Conservation (phyloP, 116 monocot genomes). For the Iris pallida region DNA sequence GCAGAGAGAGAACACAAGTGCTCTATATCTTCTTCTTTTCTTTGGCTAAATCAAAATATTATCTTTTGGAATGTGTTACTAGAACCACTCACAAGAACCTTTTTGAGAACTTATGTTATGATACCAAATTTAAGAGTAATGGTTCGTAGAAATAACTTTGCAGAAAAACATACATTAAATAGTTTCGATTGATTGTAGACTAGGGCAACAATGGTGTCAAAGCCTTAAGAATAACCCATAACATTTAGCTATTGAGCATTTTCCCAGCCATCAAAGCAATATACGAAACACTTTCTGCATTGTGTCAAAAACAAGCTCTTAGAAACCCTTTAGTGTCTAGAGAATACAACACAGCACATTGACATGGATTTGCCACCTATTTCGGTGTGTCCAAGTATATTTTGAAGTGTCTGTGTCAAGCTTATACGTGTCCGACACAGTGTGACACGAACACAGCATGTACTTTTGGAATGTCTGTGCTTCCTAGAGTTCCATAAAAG, state of each 20-base stretch:
- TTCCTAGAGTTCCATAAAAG: too few species aligned
- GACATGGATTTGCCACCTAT: neutral
- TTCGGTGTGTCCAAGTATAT: neutral
- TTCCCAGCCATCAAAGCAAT: neutral
- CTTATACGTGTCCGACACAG: too few species aligned
- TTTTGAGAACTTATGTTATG: neutral
- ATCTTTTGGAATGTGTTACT: neutral
- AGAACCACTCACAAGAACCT: neutral
- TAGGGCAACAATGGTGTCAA: neutral
- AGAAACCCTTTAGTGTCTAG: neutral
- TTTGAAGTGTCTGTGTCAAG: neutral
- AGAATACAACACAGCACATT: neutral
- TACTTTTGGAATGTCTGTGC: too few species aligned
- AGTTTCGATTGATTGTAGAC: constrained; percentile 1
- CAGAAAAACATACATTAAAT: neutral
- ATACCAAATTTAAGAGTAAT: neutral
- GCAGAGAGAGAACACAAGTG: neutral
- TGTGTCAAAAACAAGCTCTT: neutral
- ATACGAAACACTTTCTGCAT: neutral
- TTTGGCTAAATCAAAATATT: neutral
- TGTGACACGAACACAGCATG: too few species aligned
- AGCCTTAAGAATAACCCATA: neutral
- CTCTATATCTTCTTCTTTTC: neutral
- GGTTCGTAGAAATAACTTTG: neutral
- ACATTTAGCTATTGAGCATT: neutral